Evolutionary conservation across 345 rosid species (phyloP).

Genomic region (Ceriops zippeliana): DNA sequence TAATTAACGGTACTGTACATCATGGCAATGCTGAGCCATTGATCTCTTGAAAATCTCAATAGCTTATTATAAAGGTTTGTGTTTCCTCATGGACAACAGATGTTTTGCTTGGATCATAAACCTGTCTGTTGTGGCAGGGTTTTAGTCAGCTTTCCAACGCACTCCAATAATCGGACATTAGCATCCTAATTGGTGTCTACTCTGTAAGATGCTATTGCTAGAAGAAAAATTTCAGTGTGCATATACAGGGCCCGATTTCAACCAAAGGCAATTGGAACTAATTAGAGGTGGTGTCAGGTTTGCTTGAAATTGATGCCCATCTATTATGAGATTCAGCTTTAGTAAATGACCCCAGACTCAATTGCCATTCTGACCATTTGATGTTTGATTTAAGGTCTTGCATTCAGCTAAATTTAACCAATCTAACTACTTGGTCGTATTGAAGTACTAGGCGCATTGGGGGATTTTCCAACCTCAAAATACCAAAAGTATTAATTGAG

Average conservation of each 20-base stretch:
- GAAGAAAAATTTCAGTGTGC: no score
- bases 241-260: no score
- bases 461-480: no score
- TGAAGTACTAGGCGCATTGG: no score
- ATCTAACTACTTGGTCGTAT: no score
- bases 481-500: no score
- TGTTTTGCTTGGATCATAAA: not conserved
- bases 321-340: not conserved
- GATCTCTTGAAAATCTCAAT: constrained; percentile 5
- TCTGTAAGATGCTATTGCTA: not conserved
- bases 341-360: not conserved
- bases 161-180: not conserved
- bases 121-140: not conserved
- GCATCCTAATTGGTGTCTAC: not conserved
- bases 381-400: no score
- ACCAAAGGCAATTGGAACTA: not conserved
- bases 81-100: not conserved
- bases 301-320: not conserved
- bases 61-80: not conserved
- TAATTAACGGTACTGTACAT: constrained; percentile 2
- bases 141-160: not conserved
- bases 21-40: not conserved
- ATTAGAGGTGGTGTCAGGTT: constrained; percentile 3
- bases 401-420: no score
- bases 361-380: no score